These are phyloP conservation scores for Gracilaria caudata DNA, from an alignment of 23 red algal genomes.

Conservation along the genomic window DNA sequence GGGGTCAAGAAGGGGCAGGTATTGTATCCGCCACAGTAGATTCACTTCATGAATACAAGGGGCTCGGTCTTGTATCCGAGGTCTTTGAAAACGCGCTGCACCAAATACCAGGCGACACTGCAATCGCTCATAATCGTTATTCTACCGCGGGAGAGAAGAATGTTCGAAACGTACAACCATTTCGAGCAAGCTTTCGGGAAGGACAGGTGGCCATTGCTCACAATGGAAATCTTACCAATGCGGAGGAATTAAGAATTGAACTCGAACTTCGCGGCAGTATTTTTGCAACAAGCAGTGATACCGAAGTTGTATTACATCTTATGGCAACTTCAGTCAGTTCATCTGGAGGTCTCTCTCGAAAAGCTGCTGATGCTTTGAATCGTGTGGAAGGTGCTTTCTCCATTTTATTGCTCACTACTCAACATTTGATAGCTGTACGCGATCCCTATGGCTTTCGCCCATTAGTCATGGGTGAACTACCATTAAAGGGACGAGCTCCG, in stretches of 20 bases:
- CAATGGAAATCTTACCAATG: slow-evolving; percentile 99
- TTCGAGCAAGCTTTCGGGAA: slow-evolving; percentile 82
- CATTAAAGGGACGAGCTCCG: slow-evolving; percentile 10
- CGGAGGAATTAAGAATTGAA: slow-evolving; percentile 62
- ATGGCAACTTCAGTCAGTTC: slow-evolving; percentile 91
- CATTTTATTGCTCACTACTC: slow-evolving; percentile 70
- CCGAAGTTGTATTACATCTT: slow-evolving; percentile 93
- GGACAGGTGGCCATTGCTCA: slow-evolving; percentile 91
- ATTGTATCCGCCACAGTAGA: slow-evolving; percentile 69
- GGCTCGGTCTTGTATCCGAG: slow-evolving; percentile 93
- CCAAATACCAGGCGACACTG: slow-evolving; percentile 48
- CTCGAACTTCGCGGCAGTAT: slow-evolving; percentile 95
- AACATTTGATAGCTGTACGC: slow-evolving; percentile 81
- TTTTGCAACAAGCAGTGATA: slow-evolving; percentile 95
- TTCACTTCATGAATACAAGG: slow-evolving; percentile 82
- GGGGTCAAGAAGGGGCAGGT: slow-evolving; percentile 97
- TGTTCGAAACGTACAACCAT: slow-evolving; percentile 97
- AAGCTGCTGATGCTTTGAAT: slow-evolving; percentile 87
- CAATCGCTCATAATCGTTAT: slow-evolving; percentile 96
- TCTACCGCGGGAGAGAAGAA: slow-evolving; percentile 93
- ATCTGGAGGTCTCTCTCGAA: slow-evolving; percentile 30
- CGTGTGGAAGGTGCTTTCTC: slow-evolving; percentile 96
- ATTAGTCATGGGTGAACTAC: slow-evolving; percentile 84
- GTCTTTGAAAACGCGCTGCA: slow-evolving; percentile 78
- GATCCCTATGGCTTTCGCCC: slow-evolving; percentile 97